Evolutionary conservation across 345 rosid species (phyloP), one percentile per base, ranked within the genome.

Genomic region (Pugionium dolabratum): DNA sequence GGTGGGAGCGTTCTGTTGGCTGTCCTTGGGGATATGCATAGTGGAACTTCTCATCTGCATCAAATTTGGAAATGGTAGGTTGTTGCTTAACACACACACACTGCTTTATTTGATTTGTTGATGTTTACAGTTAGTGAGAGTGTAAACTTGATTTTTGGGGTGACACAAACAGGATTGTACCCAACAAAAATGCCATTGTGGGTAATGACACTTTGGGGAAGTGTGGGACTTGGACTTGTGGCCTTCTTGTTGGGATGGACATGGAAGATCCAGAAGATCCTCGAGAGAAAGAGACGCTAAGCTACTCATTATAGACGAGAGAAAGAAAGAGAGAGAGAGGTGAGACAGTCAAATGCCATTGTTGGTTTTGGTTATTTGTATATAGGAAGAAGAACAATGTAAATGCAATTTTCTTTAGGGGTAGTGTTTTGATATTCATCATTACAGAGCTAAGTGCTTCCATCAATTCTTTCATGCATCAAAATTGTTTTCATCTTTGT

Each of bases 1-100:
- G 79, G 96, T 94, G 3, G 99, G 99, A 68, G 84, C 99, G n/a
- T 90, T 90, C 75, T 91, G 97, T 64, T 94, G 99, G 99, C 88
- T 94, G 48, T 94, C 99, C 3, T 80, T 94, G 32, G 99, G 96
- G 6, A 86, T 94, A 36, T 90, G 97, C 86, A 94, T 90, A 10
- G 81, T 94, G 36, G 99, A 94, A 70, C 99, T 94, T 74, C 93
- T 90, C 59, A 86, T 90, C 65, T 90, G 97, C 80, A 90, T 90
- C 83, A 94, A 94, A 79, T 94, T 90, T 81, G 99, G 99, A 50
- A 89, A 76, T 69, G 99, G 99, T 94, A 75, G 4, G 77, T 48
- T 71, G 47, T 72, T 44, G 49, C 35, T 49, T 57, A 18, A 18
- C 18, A 41, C 8, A 57, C 10, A 67, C 37, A 32, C 60, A 49